Evolutionary conservation across 805 yeast genomes (phyloP), one percentile per base, ranked within the genome.

Genomic region (Barnettozyma siamensis): DNA sequence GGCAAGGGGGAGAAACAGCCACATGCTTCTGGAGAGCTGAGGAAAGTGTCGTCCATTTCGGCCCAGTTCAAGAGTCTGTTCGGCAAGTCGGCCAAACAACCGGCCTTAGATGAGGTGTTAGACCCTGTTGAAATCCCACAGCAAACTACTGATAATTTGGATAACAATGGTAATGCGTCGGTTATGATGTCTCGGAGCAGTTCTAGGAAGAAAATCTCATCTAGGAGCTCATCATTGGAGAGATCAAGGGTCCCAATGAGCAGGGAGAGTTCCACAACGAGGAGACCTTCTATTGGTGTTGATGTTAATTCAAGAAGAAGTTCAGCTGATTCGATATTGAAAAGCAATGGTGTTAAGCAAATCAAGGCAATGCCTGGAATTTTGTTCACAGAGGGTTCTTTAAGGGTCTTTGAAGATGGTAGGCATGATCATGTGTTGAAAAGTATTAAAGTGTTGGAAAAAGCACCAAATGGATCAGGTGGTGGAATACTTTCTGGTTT

Each of bases 401-500:
- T 51, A 4, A 46, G 44, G 28, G 17, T 55, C 1, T 57, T 35
- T 38, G 54, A 49, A 8, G 51, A 57, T 37, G 53, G 55, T 2
- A 18, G 47, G 1, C 60, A 57, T 43, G 59, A 52, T 28, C 60
- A 57, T 37, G 9, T 42, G 3, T 37, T 57, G 17, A 53, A 48
- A 29, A 42, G 40, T 2, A 34, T 49, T 8, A 57, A 55, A 40
- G 44, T 45, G 3, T 35, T 55, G 18, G 60, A 54, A 34, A 57
- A 54, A 38, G 27, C 49, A 3, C 53, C 59, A 5, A 35, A 37
- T 18, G 33, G 45, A 9, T 31, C 46, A 9, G 56, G 37, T 19
- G 56, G 37, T 19, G 55, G 44, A 7, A 48, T 56, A 6, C 34
- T 56, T 10, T 46, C 57, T 9, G 60, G 60, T 4, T 46, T 57